These are phyloP conservation scores for Yamadazyma friedrichii DNA, from an alignment of 1,139 yeast genomes.

Conservation along the genomic window DNA sequence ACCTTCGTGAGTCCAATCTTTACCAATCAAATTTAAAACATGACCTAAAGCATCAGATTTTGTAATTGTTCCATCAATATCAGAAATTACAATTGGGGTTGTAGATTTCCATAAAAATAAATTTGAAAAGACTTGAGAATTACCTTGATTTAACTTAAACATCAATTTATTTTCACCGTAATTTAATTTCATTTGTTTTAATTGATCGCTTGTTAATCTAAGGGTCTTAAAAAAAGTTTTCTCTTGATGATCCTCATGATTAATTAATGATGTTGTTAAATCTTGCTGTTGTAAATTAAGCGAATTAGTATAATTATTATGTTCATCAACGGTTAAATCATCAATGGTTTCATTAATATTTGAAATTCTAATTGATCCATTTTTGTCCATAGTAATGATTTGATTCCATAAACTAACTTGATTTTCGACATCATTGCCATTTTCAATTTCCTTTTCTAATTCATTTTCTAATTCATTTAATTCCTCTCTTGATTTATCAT, in stretches of 20 bases:
- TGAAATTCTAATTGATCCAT: slow-evolving; percentile 16
- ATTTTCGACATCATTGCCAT: slow-evolving; percentile 10
- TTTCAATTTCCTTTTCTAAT: slow-evolving; percentile 4
- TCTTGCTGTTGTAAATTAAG: slow-evolving; percentile 16
- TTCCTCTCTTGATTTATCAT: not conserved
- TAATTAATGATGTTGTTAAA: slow-evolving; percentile 12
- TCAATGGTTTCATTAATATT: slow-evolving; percentile 13
- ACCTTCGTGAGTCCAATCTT: slow-evolving; percentile 98
- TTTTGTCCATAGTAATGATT: slow-evolving; percentile 29
- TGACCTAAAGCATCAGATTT: slow-evolving; percentile 98
- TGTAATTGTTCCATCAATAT: slow-evolving; percentile 97
- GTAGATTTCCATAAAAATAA: slow-evolving; percentile 82
- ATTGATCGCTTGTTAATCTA: slow-evolving; percentile 87
- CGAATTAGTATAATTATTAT: slow-evolving; percentile 10
- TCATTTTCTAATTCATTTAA: not conserved
- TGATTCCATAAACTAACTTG: slow-evolving; percentile 21
- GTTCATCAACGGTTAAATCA: slow-evolving; percentile 14
- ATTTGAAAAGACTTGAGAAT: slow-evolving; percentile 70
- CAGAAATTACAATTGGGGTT: slow-evolving; percentile 92
- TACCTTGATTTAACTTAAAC: slow-evolving; percentile 81
- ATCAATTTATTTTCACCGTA: slow-evolving; percentile 77
- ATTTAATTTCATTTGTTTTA: slow-evolving; percentile 67
- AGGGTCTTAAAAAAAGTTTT: slow-evolving; percentile 76
- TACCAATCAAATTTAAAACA: slow-evolving; percentile 87
- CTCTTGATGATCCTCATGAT: slow-evolving; percentile 20